Base-by-base conservation (phyloP, 1,139 yeast genomes). In the Geotrichum restrictum region DNA sequence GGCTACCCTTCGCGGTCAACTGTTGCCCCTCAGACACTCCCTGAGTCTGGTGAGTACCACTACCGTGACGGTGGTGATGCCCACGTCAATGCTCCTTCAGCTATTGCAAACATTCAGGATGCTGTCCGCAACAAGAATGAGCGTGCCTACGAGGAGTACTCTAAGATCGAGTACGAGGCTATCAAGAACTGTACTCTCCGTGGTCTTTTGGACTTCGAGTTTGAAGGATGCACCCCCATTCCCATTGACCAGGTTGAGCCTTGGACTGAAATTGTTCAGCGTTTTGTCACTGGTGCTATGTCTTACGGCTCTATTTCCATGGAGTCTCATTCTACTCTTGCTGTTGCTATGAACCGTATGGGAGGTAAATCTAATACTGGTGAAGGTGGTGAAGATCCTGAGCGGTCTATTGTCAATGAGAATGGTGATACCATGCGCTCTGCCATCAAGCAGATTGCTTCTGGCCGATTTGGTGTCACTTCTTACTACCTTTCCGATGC, bases 11-110 rank as follows among this genome's bases (percentile, higher is more conserved):
- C 81, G 42, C 80, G 96, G 67, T 79, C 76, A 19, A 83, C 91
- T 37, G 72, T 85, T 57, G 78, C 80, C 63, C 91, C 93, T 29
- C 69, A 77, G 45, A 87, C 86, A 29, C 78, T 93, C 58, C 95
- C 96, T 41, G 98, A 93, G 72, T 82, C 94, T 57, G 98, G 98
- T 71, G 98, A 93, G 70, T 93, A 89, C 68, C 95, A 89, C 72
- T 93, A 96, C 95, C 84, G 98, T 75, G 98, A 93, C 68, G 98
- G 98, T 68, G 98, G 98, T 61, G 96, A 88, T 64, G 83, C 93
- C 49, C 98, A 93, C 69, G 81, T 93, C 60, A 93, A 93, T 69
- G 95, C 88, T 59, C 98, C 98, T 22, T 80, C 88, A 42, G 97
- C 97, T 22, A 86, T 93, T 71, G 97, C 98, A 32, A 83, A 88